Evolutionary conservation across 805 yeast species (phyloP).

Genomic region (Candida methanosorbosa): DNA sequence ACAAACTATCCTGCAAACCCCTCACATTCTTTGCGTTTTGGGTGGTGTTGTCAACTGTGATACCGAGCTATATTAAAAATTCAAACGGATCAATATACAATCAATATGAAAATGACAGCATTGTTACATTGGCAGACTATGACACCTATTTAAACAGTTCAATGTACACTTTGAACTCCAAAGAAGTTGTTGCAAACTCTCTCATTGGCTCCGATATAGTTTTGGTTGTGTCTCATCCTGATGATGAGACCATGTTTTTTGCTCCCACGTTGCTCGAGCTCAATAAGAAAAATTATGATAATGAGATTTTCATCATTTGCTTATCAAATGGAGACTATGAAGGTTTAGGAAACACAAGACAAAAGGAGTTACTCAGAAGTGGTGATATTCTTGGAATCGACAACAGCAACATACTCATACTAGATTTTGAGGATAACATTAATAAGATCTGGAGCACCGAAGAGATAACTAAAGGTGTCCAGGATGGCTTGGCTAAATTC

Average conservation of each 20-base stretch:
- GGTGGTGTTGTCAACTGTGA: background rate
- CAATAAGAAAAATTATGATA: conserved; percentile 36
- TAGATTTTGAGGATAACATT: conserved; percentile 66
- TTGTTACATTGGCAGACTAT: no score
- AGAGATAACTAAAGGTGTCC: conserved; percentile 31
- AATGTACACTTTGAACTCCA: conserved; percentile 17
- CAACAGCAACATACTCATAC: conserved; percentile 31
- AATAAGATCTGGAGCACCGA: conserved; percentile 49
- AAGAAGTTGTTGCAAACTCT: conserved; percentile 7
- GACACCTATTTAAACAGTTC: no score
- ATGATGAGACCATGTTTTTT: conserved; percentile 97
- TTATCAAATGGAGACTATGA: conserved; percentile 72
- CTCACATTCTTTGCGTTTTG: background rate
- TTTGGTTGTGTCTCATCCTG: conserved; percentile 84
- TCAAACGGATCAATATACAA: no score
- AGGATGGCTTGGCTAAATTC: conserved; percentile 4
- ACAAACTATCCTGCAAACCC: background rate
- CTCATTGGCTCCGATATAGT: conserved; percentile 17
- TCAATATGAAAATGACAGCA: no score
- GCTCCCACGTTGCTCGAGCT: conserved; percentile 63
- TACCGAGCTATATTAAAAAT: background rate
- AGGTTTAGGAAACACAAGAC: conserved; percentile 60
- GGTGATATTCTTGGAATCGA: conserved; percentile 45
- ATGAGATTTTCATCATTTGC: conserved; percentile 52
- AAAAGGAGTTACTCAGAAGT: conserved; percentile 48